Percentiles rank a stretch among this genome's conserved stretches.
These are phyloP conservation scores for Blastobotrys indianensis DNA, from an alignment of 1,139 yeast genomes.

Conservation along the genomic window DNA sequence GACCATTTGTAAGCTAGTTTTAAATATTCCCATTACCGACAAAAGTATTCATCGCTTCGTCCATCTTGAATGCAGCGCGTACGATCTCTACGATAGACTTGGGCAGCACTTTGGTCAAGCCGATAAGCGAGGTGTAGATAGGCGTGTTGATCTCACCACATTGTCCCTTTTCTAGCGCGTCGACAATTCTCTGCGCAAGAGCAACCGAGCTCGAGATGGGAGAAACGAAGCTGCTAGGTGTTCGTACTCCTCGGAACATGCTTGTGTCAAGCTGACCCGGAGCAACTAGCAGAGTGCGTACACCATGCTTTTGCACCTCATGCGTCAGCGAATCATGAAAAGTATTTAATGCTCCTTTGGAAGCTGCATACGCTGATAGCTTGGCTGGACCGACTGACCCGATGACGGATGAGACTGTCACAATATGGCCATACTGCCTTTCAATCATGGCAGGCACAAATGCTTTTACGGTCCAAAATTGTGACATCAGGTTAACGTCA, in stretches of 20 bases:
- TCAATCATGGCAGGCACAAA: constrained; percentile 35
- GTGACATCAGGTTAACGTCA: constrained; percentile 53
- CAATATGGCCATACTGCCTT: constrained; percentile 43
- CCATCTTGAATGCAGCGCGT: constrained; percentile 57
- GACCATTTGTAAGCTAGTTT: not conserved
- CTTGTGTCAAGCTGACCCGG: constrained; percentile 74
- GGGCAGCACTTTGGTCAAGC: constrained; percentile 61
- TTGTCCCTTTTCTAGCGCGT: constrained; percentile 52
- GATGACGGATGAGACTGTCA: constrained; percentile 54
- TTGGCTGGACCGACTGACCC: constrained; percentile 68
- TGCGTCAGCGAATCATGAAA: constrained; percentile 73
- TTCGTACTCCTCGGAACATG: constrained; percentile 62
- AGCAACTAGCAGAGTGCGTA: constrained; percentile 66
- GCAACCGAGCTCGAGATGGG: constrained; percentile 64
- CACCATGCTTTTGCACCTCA: constrained; percentile 46
- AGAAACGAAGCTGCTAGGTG: constrained; percentile 68
- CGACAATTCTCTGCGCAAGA: constrained; percentile 53
- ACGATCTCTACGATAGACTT: constrained; percentile 58
- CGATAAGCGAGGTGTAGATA: constrained; percentile 62
- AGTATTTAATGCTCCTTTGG: constrained; percentile 75
- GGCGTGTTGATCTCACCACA: constrained; percentile 69
- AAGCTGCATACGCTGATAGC: constrained; percentile 70
- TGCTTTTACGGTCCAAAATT: constrained; percentile 44
- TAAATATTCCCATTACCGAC: constrained; percentile 2
- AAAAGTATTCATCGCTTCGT: constrained; percentile 32